These are phyloP conservation scores for Xylaria acuta DNA, from an alignment of 495 filamentous ascomycete species.

Conservation along the genomic window DNA sequence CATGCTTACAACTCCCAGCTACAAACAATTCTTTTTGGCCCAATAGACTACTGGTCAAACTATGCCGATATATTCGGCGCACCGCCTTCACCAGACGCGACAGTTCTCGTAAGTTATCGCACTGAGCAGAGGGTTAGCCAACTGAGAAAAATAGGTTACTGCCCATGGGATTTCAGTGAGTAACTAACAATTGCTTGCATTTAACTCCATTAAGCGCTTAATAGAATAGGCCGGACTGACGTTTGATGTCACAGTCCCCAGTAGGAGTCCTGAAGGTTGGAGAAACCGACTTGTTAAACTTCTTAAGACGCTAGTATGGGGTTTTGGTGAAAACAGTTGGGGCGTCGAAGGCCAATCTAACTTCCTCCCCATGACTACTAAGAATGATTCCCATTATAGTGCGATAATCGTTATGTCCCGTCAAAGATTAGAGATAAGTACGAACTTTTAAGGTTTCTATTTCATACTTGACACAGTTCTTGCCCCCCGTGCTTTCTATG, in stretches of 20 bases:
- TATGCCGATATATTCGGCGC: conserved; percentile 1
- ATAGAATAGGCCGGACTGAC: not conserved
- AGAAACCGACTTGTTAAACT: not conserved
- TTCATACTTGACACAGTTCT: not conserved
- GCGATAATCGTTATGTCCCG: not conserved
- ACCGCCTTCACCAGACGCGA: not conserved
- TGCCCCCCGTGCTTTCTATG: not conserved
- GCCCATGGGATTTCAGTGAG: not conserved
- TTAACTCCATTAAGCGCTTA: not conserved
- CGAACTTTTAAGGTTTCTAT: not conserved
- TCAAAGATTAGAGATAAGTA: not conserved
- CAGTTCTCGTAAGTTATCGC: not conserved
- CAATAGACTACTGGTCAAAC: conserved; percentile 12
- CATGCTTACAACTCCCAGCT: not conserved
- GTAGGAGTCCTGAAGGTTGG: not conserved
- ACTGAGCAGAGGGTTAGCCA: not conserved
- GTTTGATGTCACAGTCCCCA: not conserved
- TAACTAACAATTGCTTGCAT: not conserved
- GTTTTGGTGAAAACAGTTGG: not conserved
- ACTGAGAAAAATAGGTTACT: not conserved
- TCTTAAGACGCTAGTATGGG: not conserved
- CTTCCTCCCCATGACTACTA: not conserved
- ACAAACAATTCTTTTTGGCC: conserved; percentile 9
- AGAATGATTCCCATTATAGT: not conserved
- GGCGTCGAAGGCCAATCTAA: not conserved